These are phyloP conservation scores for Phylloporus sp. DNA, from an alignment of 768 basidiomycete species.

Conservation along the genomic window DNA sequence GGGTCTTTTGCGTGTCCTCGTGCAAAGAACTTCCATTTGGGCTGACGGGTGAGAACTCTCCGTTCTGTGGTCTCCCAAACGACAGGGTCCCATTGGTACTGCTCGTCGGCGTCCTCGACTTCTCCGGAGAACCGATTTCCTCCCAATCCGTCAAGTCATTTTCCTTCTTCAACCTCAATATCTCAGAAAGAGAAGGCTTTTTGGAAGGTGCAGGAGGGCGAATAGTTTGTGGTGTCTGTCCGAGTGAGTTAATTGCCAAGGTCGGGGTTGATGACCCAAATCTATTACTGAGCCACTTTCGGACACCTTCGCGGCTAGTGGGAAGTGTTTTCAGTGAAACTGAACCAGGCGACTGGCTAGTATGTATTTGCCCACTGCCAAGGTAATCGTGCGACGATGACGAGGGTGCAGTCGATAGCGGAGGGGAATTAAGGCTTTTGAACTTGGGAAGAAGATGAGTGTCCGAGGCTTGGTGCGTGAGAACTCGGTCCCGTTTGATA, in stretches of 20 bases:
- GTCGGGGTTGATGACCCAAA: slow-evolving; percentile 44
- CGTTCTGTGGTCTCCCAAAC: slow-evolving; percentile 23
- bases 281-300: slow-evolving; percentile 71
- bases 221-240: slow-evolving; percentile 31
- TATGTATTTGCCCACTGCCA: slow-evolving; percentile 28
- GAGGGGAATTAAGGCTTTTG: slow-evolving; percentile 37
- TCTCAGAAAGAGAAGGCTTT: slow-evolving; percentile 66
- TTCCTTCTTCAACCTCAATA: slow-evolving; percentile 55
- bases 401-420: slow-evolving; percentile 40
- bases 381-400: slow-evolving; percentile 53
- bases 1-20: slow-evolving; percentile 33
- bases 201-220: slow-evolving; percentile 43
- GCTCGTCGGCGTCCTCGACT: slow-evolving; percentile 48
- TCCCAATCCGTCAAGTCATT: slow-evolving; percentile 65
- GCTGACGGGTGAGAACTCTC: slow-evolving; percentile 28
- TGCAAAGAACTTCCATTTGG: slow-evolving; percentile 25
- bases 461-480: slow-evolving; percentile 70
- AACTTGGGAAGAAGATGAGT: slow-evolving; percentile 57
- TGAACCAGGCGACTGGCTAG: slow-evolving; percentile 33
- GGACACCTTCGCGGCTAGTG: slow-evolving; percentile 72
- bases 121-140: slow-evolving; percentile 45
- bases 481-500: slow-evolving; percentile 52
- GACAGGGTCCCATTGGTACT: slow-evolving; percentile 35
- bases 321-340: slow-evolving; percentile 50
- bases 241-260: slow-evolving; percentile 34